Evolutionary conservation across 805 yeast genomes (phyloP).

Genomic region (Candida arabinofermentans): DNA sequence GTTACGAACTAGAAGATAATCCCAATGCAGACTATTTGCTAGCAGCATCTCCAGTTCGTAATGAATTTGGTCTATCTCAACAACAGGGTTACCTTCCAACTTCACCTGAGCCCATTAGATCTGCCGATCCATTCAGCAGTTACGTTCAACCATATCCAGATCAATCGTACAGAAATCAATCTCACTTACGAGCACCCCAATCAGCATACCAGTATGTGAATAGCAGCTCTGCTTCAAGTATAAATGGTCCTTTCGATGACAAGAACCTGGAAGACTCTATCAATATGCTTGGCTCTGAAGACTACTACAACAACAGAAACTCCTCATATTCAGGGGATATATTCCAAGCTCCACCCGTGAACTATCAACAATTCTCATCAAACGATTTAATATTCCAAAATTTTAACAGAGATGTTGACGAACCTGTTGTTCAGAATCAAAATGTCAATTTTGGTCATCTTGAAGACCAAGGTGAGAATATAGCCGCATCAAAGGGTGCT

Average conservation of each 20-base stretch:
- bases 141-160: not conserved
- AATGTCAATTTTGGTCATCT: constrained; percentile 10
- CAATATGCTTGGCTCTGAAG: not conserved
- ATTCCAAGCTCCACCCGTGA: not conserved
- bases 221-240: not conserved
- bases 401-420: constrained; percentile 28
- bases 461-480: constrained; percentile 13
- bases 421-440: constrained; percentile 22
- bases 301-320: not conserved
- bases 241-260: not conserved
- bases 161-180: not conserved
- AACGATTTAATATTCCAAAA: constrained; percentile 14
- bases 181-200: not conserved
- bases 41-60: not conserved
- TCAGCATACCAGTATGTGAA: not conserved
- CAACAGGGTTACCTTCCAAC: not conserved
- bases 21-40: not conserved
- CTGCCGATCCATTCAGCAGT: not conserved
- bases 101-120: not conserved
- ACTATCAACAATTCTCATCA: not conserved
- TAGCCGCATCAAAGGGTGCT: constrained; percentile 27
- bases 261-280: not conserved
- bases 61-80: not conserved
- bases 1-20: not conserved
- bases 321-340: not conserved